A percentile compares a stretch with the other conserved stretches of the same genome.
Evolutionary conservation across 371 early-diverging fungal genomes (phyloP).

Genomic region (Catenaria anguillulae): DNA sequence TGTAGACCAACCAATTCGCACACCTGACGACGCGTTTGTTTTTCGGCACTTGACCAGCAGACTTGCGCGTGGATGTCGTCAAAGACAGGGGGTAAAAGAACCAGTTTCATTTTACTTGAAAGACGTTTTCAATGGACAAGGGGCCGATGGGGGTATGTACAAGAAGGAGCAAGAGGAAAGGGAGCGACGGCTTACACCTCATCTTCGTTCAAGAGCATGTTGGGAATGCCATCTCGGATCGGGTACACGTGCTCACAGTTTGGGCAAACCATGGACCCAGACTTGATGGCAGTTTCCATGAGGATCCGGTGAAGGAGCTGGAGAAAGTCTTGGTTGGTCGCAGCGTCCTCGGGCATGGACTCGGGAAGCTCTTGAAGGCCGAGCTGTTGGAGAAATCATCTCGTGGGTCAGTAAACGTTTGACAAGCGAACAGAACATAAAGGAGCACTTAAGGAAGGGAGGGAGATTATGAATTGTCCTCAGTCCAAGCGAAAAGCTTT

Average conservation of each 20-base stretch:
- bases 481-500: too few relatives aligned
- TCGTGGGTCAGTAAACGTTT: not conserved
- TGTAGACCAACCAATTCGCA: too few relatives aligned
- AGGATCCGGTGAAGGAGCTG: constrained; percentile 55
- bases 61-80: too few relatives aligned
- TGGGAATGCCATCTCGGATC: constrained; percentile 86
- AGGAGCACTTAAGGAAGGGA: too few relatives aligned
- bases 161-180: too few relatives aligned
- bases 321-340: constrained; percentile 54
- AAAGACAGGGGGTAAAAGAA: too few relatives aligned
- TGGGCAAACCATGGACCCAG: constrained; percentile 80
- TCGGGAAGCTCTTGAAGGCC: constrained; percentile 45
- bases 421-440: constrained; percentile 4
- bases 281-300: constrained; percentile 63
- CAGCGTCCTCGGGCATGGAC: constrained; percentile 51
- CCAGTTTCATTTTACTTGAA: too few relatives aligned
- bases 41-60: too few relatives aligned
- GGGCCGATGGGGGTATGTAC: too few relatives aligned
- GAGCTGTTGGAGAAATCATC: constrained; percentile 14
- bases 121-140: too few relatives aligned
- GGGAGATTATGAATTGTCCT: too few relatives aligned
- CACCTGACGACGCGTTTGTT: too few relatives aligned
- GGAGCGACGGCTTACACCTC: constrained; percentile 62
- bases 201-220: constrained; percentile 88
- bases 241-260: constrained; percentile 78